phyloP scores from a whole-genome alignment of 352 stramenopile species.

The Saprolegnia diclina region DNA sequence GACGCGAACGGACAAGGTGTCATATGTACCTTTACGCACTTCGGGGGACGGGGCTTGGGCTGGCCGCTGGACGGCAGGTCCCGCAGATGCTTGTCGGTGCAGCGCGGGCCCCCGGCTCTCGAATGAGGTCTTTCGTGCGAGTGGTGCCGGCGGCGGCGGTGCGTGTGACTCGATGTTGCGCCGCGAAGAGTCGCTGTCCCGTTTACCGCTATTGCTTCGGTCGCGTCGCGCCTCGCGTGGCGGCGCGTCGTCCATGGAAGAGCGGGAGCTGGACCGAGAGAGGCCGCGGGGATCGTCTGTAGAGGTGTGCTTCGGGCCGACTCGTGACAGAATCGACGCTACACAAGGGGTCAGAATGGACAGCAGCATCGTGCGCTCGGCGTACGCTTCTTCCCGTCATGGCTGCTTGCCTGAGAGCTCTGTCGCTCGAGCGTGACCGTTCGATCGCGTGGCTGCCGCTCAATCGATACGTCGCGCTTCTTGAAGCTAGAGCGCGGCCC shows the following conservation, averaged over 20 bases:
- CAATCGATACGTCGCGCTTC: not conserved
- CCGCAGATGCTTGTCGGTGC: not conserved
- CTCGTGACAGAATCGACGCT: conserved; percentile 11
- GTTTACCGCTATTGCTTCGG: not conserved
- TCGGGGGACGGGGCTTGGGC: too few relatives aligned
- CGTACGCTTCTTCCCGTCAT: not conserved
- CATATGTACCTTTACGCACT: not conserved
- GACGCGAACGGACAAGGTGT: not conserved
- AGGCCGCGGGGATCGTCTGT: not conserved
- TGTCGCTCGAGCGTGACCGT: too few relatives aligned
- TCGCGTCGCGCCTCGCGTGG: not conserved
- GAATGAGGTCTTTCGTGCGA: conserved; percentile 1
- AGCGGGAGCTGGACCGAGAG: not conserved
- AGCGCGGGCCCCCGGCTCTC: not conserved
- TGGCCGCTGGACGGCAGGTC: not conserved
- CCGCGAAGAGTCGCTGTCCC: not conserved
- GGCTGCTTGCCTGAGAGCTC: too few relatives aligned
- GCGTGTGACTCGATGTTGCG: not conserved
- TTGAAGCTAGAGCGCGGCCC: not conserved
- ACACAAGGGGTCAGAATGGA: too few relatives aligned
- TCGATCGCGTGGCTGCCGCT: not conserved
- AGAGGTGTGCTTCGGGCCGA: not conserved
- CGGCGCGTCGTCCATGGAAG: not conserved
- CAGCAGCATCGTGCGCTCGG: too few relatives aligned
- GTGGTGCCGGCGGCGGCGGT: not conserved